Evolutionary conservation across 768 basidiomycete genomes (phyloP).

Genomic region (Collybiopsis confluens): DNA sequence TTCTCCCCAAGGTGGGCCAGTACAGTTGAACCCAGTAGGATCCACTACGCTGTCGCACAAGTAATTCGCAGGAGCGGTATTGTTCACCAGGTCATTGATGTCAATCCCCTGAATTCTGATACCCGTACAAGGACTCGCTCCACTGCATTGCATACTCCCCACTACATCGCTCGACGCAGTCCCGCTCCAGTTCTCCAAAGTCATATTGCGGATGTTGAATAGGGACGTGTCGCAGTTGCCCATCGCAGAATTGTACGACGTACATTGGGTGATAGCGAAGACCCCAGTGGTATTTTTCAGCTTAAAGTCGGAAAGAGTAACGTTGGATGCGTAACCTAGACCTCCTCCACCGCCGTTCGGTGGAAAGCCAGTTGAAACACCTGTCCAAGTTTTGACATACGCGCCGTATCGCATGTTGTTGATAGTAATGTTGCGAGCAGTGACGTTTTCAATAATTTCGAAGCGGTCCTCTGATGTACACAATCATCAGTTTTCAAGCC

Average conservation of each 20-base stretch:
- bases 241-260: conserved; percentile 27
- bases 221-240: conserved; percentile 29
- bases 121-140: conserved; percentile 25
- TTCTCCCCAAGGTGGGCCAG: not conserved
- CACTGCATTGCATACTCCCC: conserved; percentile 27
- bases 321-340: conserved; percentile 24
- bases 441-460: conserved; percentile 30
- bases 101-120: conserved; percentile 18
- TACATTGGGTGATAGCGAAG: conserved; percentile 26
- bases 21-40: conserved; percentile 3
- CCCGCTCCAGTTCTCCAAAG: conserved; percentile 23
- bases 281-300: conserved; percentile 17
- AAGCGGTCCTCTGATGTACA: conserved; percentile 28
- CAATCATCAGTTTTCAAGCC: not conserved
- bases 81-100: conserved; percentile 1
- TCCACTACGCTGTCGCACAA: conserved; percentile 3
- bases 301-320: conserved; percentile 23
- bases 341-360: conserved; percentile 32
- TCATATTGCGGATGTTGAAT: conserved; percentile 28
- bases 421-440: conserved; percentile 22
- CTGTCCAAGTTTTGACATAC: conserved; percentile 33
- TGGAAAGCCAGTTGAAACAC: conserved; percentile 18
- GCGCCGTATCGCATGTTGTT: conserved; percentile 21
- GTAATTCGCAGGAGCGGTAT: not conserved
- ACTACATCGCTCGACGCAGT: conserved; percentile 18